A percentile compares a stretch with the other conserved stretches of the same genome.
Conservation (phyloP, 371 early-diverging fungal species). For the Coemansia sp. region DNA sequence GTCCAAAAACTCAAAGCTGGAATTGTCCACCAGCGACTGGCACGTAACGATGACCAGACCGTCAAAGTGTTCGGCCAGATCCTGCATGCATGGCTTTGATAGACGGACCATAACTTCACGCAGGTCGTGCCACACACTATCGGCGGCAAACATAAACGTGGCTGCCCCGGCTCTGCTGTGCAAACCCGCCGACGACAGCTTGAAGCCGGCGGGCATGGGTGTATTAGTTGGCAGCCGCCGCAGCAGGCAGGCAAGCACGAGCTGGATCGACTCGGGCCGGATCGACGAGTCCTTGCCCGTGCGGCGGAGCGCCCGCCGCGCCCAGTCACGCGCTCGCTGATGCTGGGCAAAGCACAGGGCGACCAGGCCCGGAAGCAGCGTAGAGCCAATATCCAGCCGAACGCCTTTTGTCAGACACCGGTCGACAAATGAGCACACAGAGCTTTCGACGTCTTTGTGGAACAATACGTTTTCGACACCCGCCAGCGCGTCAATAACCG, state of each 20-base stretch:
- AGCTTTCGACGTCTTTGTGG: conserved; percentile 13
- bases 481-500: conserved; percentile 36
- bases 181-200: conserved; percentile 1
- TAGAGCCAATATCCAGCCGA: conserved; percentile 25
- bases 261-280: background rate
- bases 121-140: conserved; percentile 31
- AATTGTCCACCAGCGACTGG: conserved; percentile 9
- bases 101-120: conserved; percentile 26
- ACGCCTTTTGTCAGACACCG: conserved; percentile 9
- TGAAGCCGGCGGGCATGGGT: background rate
- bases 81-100: conserved; percentile 11
- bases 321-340: conserved; percentile 29
- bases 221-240: conserved; percentile 2
- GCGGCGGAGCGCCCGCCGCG: conserved; percentile 35
- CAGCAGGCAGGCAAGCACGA: conserved; percentile 21
- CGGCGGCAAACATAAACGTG: conserved; percentile 21
- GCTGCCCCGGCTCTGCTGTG: background rate
- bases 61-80: conserved; percentile 18
- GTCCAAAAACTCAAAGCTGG: conserved; percentile 29
- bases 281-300: conserved; percentile 14
- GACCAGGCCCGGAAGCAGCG: conserved; percentile 37
- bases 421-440: conserved; percentile 13
- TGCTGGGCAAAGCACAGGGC: conserved; percentile 13
- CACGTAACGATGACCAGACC: conserved; percentile 18
- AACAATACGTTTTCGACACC: conserved; percentile 23